Conservation (phyloP, 2,329 filamentous ascomycete genomes). For the Botrytis cinerea region DNA sequence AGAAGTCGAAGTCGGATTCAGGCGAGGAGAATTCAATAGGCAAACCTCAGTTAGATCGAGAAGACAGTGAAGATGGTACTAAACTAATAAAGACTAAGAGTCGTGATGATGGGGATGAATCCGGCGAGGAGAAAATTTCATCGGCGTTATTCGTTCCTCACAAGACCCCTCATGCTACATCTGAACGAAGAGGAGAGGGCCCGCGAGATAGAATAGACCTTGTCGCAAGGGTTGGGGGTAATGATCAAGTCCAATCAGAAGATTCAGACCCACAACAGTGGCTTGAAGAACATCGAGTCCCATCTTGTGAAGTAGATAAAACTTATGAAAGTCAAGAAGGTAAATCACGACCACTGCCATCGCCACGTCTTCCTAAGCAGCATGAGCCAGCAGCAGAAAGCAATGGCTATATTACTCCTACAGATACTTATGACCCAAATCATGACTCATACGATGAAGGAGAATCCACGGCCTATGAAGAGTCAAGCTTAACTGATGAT, state of each 20-base stretch:
- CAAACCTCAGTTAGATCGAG: constrained; percentile 17
- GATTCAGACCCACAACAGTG: constrained; percentile 39
- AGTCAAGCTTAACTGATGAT: constrained; percentile 36
- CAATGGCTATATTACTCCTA: constrained; percentile 20
- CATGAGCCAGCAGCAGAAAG: constrained; percentile 26
- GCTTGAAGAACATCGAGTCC: constrained; percentile 41
- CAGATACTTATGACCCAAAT: constrained; percentile 26
- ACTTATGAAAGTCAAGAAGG: constrained; percentile 31
- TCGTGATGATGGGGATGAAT: constrained; percentile 55
- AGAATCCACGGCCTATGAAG: constrained; percentile 33
- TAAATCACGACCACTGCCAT: constrained; percentile 26
- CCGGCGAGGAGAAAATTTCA: constrained; percentile 83
- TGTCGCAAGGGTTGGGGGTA: constrained; percentile 20
- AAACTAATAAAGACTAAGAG: constrained; percentile 31
- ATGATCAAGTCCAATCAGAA: constrained; percentile 31
- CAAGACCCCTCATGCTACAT: constrained; percentile 53
- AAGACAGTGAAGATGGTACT: constrained; percentile 46
- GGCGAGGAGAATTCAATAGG: constrained; percentile 19
- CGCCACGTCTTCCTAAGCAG: constrained; percentile 30
- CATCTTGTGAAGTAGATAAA: constrained; percentile 43
- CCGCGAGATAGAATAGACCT: constrained; percentile 26
- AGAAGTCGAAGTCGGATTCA: constrained; percentile 30
- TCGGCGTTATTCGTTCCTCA: constrained; percentile 82
- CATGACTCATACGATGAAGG: constrained; percentile 35
- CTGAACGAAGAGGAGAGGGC: constrained; percentile 40